Evolutionary conservation across 2,329 filamentous ascomycete genomes (phyloP).

Genomic region (Aspergillus sp.): DNA sequence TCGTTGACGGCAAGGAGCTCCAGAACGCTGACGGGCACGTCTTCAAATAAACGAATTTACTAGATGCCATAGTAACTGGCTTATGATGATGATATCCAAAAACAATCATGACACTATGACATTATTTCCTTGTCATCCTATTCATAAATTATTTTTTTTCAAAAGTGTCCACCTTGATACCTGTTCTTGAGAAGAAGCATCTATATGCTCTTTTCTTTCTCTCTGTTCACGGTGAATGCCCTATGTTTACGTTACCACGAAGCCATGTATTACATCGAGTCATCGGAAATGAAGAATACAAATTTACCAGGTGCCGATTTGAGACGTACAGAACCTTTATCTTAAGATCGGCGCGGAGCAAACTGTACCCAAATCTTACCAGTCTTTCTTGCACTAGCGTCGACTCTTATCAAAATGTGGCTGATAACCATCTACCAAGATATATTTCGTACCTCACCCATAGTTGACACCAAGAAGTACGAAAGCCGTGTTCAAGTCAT

Average conservation of each 20-base stretch:
- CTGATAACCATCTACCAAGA: neutral
- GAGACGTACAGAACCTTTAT: no score
- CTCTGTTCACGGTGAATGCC: neutral
- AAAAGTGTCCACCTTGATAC: slow-evolving; percentile 7
- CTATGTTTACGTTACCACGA: slow-evolving; percentile 24
- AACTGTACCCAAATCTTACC: no score
- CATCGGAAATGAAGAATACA: slow-evolving; percentile 20
- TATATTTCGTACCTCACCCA: neutral
- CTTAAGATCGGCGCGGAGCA: no score
- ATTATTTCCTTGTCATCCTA: slow-evolving; percentile 17
- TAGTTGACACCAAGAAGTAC: neutral
- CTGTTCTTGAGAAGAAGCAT: neutral
- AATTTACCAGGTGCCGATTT: neutral
- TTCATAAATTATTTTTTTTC: slow-evolving; percentile 7
- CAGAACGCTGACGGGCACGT: slow-evolving; percentile 91
- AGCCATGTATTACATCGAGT: slow-evolving; percentile 27
- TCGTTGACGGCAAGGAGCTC: slow-evolving; percentile 84
- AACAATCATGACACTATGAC: slow-evolving; percentile 9
- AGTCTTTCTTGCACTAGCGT: no score
- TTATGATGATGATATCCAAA: slow-evolving; percentile 28
- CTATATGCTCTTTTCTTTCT: neutral
- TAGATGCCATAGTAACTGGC: slow-evolving; percentile 19
- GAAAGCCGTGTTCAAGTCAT: no score
- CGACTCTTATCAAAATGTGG: no score
- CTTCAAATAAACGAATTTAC: slow-evolving; percentile 79